These are phyloP conservation scores for Maudiozyma bulderi DNA, from an alignment of 805 yeast species.

Conservation along the genomic window DNA sequence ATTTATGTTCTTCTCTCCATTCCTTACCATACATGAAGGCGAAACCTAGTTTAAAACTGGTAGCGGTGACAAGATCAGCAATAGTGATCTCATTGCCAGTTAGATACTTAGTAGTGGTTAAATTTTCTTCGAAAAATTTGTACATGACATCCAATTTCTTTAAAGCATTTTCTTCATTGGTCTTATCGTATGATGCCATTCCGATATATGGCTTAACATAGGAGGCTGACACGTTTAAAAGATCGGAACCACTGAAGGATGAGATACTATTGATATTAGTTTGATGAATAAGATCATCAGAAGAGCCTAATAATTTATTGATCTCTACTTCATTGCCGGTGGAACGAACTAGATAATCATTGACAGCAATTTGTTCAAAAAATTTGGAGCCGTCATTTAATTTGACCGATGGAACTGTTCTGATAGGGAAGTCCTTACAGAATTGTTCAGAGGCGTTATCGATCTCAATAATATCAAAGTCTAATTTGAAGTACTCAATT, in stretches of 20 bases:
- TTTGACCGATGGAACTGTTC: neutral
- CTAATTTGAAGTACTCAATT: neutral
- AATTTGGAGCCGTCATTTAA: neutral
- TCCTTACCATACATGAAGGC: constrained; percentile 46
- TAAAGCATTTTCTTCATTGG: constrained; percentile 36
- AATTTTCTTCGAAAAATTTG: constrained; percentile 43
- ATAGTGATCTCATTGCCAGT: constrained; percentile 25
- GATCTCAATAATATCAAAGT: neutral
- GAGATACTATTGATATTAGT: constrained; percentile 41
- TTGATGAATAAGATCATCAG: constrained; percentile 44
- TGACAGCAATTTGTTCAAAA: constrained; percentile 18
- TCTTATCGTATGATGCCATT: constrained; percentile 63
- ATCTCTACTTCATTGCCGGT: constrained; percentile 26
- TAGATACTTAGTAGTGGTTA: neutral
- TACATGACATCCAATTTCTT: constrained; percentile 34
- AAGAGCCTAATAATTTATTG: constrained; percentile 43
- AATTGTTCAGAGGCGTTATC: neutral
- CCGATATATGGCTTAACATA: constrained; percentile 56
- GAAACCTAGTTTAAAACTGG: constrained; percentile 24
- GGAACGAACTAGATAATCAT: constrained; percentile 36
- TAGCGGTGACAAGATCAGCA: constrained; percentile 13
- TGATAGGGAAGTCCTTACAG: neutral
- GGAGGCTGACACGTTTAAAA: constrained; percentile 37
- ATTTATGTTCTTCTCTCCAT: constrained; percentile 54
- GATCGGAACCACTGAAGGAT: constrained; percentile 61